Conservation (phyloP, 345 rosid species). For the Aquilaria yunnanensis region DNA sequence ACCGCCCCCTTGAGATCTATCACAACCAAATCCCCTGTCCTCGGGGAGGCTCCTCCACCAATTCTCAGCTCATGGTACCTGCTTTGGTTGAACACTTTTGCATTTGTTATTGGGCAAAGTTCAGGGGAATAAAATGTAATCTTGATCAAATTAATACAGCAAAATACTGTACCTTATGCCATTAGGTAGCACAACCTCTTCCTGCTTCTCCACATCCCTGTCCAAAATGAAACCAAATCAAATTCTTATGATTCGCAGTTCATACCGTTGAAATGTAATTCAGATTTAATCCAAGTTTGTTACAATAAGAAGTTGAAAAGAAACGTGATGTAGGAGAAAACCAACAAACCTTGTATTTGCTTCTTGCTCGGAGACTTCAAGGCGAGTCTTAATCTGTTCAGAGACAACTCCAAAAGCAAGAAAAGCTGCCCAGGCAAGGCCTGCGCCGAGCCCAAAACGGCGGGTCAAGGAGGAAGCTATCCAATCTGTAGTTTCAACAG, state of each 20-base stretch:
- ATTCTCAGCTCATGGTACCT: slow-evolving; percentile 81
- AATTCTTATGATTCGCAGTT: background rate
- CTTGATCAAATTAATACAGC: no score
- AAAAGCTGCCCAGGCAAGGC: slow-evolving; percentile 85
- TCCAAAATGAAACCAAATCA: slow-evolving; percentile 2
- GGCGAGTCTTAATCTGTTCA: slow-evolving; percentile 82
- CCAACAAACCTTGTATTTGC: slow-evolving; percentile 62
- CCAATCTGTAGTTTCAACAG: slow-evolving; percentile 74
- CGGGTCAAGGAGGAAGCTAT: slow-evolving; percentile 80
- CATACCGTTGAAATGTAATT: background rate
- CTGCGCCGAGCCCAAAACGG: slow-evolving; percentile 86
- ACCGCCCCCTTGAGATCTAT: slow-evolving; percentile 63
- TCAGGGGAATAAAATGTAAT: no score
- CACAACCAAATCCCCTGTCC: slow-evolving; percentile 80
- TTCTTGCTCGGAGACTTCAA: slow-evolving; percentile 72
- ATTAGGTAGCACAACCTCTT: slow-evolving; percentile 70
- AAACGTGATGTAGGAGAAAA: background rate
- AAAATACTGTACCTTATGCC: slow-evolving; percentile 53
- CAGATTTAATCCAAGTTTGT: no score
- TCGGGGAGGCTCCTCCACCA: slow-evolving; percentile 79
- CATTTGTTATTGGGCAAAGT: no score
- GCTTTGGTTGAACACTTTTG: slow-evolving; percentile 10
- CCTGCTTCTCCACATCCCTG: slow-evolving; percentile 69
- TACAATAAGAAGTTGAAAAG: background rate
- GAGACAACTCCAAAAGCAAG: slow-evolving; percentile 79